Conservation (phyloP, 345 rosid species). For the Euclidium syriacum region DNA sequence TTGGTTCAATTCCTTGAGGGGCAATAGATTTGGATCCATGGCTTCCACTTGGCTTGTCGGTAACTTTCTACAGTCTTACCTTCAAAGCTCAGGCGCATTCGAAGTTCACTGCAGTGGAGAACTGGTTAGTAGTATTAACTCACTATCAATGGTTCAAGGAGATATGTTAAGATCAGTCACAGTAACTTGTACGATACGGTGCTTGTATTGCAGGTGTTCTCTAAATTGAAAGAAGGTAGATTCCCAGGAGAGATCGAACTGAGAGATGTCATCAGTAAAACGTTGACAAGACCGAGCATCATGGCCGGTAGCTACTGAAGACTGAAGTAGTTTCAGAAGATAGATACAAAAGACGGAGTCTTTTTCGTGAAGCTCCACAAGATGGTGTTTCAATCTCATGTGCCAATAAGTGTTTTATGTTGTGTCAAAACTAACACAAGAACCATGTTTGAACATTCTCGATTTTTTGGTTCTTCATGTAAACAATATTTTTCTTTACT, state of each 20-base stretch:
- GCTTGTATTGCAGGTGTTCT: conserved; percentile 68
- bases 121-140: conserved; percentile 42
- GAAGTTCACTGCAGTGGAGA: conserved; percentile 63
- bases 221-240: conserved; percentile 66
- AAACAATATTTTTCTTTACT: no score
- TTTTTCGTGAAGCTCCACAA: neutral
- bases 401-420: neutral
- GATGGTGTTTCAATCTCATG: neutral
- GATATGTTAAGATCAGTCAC: no score
- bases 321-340: no score
- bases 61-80: conserved; percentile 61
- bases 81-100: conserved; percentile 71
- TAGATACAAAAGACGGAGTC: neutral
- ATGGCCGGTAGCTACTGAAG: neutral
- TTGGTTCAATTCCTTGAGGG: conserved; percentile 55
- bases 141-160: no score
- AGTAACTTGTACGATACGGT: no score
- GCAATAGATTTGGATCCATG: conserved; percentile 67
- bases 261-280: conserved; percentile 48
- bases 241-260: conserved; percentile 74
- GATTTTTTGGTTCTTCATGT: neutral
- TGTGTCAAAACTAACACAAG: neutral
- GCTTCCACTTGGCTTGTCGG: conserved; percentile 79
- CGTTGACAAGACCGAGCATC: conserved; percentile 26
- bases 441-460: neutral